Base-by-base conservation (phyloP, 805 yeast genomes). In the Starmerella apicola region DNA sequence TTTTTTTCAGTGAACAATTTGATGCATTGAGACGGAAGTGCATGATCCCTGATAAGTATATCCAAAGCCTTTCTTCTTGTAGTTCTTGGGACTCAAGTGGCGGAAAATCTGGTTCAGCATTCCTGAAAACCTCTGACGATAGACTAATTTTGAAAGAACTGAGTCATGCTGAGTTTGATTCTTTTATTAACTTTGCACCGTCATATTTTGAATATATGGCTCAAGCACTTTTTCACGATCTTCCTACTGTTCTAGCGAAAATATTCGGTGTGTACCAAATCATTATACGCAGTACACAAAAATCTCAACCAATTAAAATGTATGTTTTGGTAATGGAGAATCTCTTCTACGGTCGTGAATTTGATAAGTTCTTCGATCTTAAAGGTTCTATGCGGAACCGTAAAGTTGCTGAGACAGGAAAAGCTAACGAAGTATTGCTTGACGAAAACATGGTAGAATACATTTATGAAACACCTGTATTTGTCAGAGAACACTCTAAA, bases 361-460 rank as follows among this genome's bases (percentile, higher is more conserved):
- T 86, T 42, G 68, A 83, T 12, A 65, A 96, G 47, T 85, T 88
- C 34, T 91, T 91, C 61, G 99, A 91, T 60, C 70, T 91, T 59
- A 91, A 91, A 59, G 99, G 99, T 0, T 86, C 97, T 0, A 91
- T 91, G 97, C 67, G 98, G 46, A 91, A 91, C 59, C 69, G 99
- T 49, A 96, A 88, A 54, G 98, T 88, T 27, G 80, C 86, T 51
- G 95, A 88, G 57, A 93, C 98, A 0, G 98, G 98, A 5, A 78
- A 76, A 54, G 95, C 81, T 46, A 85, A 91, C 54, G 97, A 91
- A 59, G 99, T 91, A 1, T 63, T 91, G 20, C 62, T 91, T 40
- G 99, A 91, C 60, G 99, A 91, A 53, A 91, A 91, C 55, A 91
- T 91, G 98, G 93, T 91, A 45, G 98, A 91, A 56, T 91, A 84